A percentile compares a stretch with the other conserved stretches of the same genome.
Evolutionary conservation across 2,329 filamentous ascomycete genomes (phyloP).

Genomic region (Cladosporium sp.): DNA sequence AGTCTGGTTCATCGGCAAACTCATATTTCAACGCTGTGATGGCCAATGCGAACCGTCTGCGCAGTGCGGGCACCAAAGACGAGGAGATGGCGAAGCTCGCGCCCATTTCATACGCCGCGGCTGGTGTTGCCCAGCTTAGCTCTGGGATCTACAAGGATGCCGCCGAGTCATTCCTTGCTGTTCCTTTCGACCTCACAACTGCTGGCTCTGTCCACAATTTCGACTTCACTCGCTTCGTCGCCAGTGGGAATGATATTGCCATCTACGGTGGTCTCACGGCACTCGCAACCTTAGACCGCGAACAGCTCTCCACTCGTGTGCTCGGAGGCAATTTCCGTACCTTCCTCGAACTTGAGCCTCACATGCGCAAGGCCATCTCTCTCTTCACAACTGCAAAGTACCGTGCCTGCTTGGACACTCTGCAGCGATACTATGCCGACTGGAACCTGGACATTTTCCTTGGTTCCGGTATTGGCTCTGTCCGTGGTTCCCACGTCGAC

Average conservation of each 20-base stretch:
- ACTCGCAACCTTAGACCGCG: slow-evolving; percentile 81
- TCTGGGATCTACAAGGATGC: slow-evolving; percentile 60
- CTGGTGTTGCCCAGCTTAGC: slow-evolving; percentile 59
- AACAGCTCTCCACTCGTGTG: slow-evolving; percentile 68
- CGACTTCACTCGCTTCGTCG: slow-evolving; percentile 63
- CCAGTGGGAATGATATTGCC: slow-evolving; percentile 82
- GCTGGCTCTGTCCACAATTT: slow-evolving; percentile 43
- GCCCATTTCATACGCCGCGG: slow-evolving; percentile 62
- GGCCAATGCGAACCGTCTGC: slow-evolving; percentile 51
- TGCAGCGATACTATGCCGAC: slow-evolving; percentile 77
- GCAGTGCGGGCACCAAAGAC: slow-evolving; percentile 41
- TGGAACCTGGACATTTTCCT: slow-evolving; percentile 90
- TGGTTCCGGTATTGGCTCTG: slow-evolving; percentile 16
- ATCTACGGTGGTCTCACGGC: slow-evolving; percentile 88
- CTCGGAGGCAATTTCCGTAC: slow-evolving; percentile 81
- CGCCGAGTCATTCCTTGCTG: slow-evolving; percentile 65
- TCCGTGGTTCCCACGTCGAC: slow-evolving; percentile 52
- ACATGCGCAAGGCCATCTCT: slow-evolving; percentile 84
- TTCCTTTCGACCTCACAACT: slow-evolving; percentile 49
- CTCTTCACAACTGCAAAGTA: slow-evolving; percentile 91
- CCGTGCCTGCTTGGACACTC: slow-evolving; percentile 73
- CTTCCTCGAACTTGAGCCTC: slow-evolving; percentile 88
- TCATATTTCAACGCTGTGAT: slow-evolving; percentile 54
- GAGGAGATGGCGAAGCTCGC: slow-evolving; percentile 56
- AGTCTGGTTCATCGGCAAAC: slow-evolving; percentile 17